Base-by-base conservation (phyloP, 1,284 basidiomycete species). In the Anthracocystis walkeri region DNA sequence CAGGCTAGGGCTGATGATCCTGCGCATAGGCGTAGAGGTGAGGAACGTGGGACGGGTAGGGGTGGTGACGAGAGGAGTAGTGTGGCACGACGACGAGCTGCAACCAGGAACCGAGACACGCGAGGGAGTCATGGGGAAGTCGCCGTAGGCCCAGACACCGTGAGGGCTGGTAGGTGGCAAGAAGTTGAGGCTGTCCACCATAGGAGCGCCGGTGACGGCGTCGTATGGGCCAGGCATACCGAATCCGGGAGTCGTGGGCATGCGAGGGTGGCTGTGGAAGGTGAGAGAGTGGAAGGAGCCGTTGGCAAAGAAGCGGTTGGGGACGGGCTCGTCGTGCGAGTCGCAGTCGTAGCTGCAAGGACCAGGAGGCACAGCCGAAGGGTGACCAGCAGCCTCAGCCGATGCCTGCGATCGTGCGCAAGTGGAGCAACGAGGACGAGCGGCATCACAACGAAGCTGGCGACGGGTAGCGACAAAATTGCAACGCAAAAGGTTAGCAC, bases 271-370 rank as follows among this genome's bases (percentile, higher is more conserved):
- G 58, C 67, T 75, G 67, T 75, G 73, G 67, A 75, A 75, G 55
- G 73, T 75, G 58, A 75, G 73, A 46, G 73, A 69, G 61, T 75
- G 73, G 61, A 75, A 71, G 29, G 73, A 71, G 25, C 73, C 73
- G 58, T 75, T 75, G 50, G 67, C 50, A 29, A 75, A 71, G 65
- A 75, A 75, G 50, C 73, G 67, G 58, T 71, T 71, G 45, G 59
- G 64, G 18, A 41, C 51, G 23, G 73, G 65, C 67, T 75, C 67
- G 16, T 75, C 73, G 56, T 58, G 56, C 64, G 63, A 65, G 58
- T 71, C 73, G 41, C 64, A 66, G 56, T 75, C 73, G 55, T 75
- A 75, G 64, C 57, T 57, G 56, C 73, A 75, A 54, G 60, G 55
- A 38, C 67, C 73, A 50, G 67, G 64, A 42, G 73, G 73, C 25